Evolutionary conservation across 257 asterid genomes (phyloP), one percentile per base, ranked within the genome.

Genomic region (Ilex asprella): DNA sequence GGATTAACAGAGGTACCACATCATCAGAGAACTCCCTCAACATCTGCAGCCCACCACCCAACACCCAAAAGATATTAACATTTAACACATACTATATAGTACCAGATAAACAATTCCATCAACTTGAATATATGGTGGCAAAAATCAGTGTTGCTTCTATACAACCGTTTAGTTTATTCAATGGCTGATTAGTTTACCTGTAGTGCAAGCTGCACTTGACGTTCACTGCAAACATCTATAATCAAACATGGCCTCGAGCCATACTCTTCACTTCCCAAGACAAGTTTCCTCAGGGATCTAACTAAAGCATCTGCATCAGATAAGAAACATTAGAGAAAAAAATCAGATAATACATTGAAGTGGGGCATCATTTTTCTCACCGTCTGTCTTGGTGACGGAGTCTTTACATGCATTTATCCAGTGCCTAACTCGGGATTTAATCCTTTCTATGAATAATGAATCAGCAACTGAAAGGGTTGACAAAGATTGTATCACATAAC

Each of bases 171-270:
- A 39, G 31, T 31, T 16, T 30, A 59, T 3, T 57, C 12, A 31
- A 21, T 55, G 64, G 58, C 56, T 55, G 57, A 65, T 57, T 62
- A 60, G 60, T 74, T 75, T 67, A 89, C 99, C 88, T 82, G 84
- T 56, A 77, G 21, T 51, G 69, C 84, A 65, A 92, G 93, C 59
- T 72, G 81, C 70, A 84, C 93, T 79, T 92, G 99, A 56, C 84
- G 88, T 63, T 84, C 93, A 60, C 95, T 89, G 84, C 91, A 86
- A 60, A 89, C 76, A 59, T 81, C 91, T 80, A 92, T 75, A 59
- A 63, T 82, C 79, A 92, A 70, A 85, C 89, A 84, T 41, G 96
- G 87, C 73, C 97, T 83, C 58, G 91, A 81, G 66, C 97, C 95
- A 73, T 76, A 83, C 54, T 70, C 49, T 73, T 84, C 93, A 75